Evolutionary conservation across 441 rosid genomes (phyloP), one percentile per base, ranked within the genome.

Genomic region (Jatropha podagrica): DNA sequence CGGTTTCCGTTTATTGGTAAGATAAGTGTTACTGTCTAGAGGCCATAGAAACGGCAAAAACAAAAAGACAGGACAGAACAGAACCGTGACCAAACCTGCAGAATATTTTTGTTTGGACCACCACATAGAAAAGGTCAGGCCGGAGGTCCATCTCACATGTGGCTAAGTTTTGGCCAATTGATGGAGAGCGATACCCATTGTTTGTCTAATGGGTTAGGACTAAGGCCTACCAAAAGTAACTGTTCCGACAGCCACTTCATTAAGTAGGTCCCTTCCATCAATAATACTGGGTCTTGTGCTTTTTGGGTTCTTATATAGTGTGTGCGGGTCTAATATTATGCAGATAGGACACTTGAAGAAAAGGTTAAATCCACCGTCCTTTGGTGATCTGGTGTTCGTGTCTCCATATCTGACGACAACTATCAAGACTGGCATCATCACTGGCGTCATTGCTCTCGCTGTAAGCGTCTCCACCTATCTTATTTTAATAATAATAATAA

Each of bases 401-500:
- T 88, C 91, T 0, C 94, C 97, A 17, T 81, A 89, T 76, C 83
- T 92, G 65, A 40, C 81, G 18, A 82, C 84, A 1, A 92, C 96
- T 69, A 71, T 91, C 60, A 91, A 92, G 71, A 86, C 97, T 3
- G 98, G 99, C 69, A 80, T 94, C 79, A 60, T 94, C 81, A 94
- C 98, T 18, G 98, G 98, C 68, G 76, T 89, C 85, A 96, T 96
- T 3, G 96, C 98, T 68, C 92, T 96, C 9, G 97, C 99, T 37
- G 99, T 94, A 86, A 85, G 89, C 63, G 6, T 44, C 48, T 44
- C 48, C 48, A 44, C 48, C 32, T 32, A 32, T 32, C 32, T 32
- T 32, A 32, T 32, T 32, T 32, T 32, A 32, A 32, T 32, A 32
- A 32, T 32, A 32, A 32, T 32, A 32, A 32, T 32, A 32, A 32